Evolutionary conservation across 306 rosid species (phyloP).

Genomic region (Lablab purpureus): DNA sequence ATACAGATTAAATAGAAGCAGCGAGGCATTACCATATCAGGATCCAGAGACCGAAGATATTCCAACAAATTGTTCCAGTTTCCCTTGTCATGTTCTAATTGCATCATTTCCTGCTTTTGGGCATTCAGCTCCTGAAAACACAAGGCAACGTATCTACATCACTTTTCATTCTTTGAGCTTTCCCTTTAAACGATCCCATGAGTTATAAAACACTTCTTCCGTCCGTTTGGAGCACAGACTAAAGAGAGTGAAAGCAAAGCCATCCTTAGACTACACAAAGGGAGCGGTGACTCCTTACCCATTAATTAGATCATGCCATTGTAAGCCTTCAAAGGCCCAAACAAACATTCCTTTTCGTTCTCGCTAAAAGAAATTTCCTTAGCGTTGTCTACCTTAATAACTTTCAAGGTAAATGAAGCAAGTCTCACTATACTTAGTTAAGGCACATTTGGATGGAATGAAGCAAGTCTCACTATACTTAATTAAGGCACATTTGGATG

Average conservation of each 20-base stretch:
- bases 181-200: conserved; percentile 33
- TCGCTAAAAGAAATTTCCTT: neutral
- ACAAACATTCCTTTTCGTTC: neutral
- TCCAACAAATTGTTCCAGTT: conserved; percentile 79
- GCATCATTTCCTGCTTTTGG: conserved; percentile 67
- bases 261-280: conserved; percentile 22
- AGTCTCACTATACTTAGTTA: neutral
- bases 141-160: conserved; percentile 32
- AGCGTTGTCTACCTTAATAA: neutral
- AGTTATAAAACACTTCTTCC: conserved; percentile 30
- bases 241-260: conserved; percentile 27
- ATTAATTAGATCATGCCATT: neutral
- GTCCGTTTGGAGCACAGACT: conserved; percentile 5
- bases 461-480: too few species aligned
- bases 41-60: conserved; percentile 87
- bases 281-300: conserved; percentile 2
- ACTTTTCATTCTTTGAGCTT: conserved; percentile 34
- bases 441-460: neutral
- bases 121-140: conserved; percentile 80
- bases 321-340: conserved; percentile 7
- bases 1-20: conserved; percentile 19
- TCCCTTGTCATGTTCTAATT: conserved; percentile 68
- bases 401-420: conserved; percentile 7
- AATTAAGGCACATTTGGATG: neutral
- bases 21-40: conserved; percentile 73